These are phyloP conservation scores for Aspergillus costaricaensis DNA, from an alignment of 2,329 filamentous ascomycete species.

Conservation along the genomic window DNA sequence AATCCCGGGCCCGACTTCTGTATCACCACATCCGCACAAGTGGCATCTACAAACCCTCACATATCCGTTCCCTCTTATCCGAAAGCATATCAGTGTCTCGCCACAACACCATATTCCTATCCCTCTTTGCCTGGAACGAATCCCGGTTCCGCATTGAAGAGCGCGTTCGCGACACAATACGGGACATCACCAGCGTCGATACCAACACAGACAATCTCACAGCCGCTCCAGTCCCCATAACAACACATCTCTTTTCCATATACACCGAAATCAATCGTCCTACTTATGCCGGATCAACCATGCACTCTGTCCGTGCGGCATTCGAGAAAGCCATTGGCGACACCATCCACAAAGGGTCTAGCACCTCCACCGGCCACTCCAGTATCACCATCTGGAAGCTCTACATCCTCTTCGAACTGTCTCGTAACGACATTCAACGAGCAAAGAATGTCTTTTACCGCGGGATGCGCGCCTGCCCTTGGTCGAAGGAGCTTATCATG, in stretches of 20 bases:
- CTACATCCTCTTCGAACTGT: slow-evolving; percentile 54
- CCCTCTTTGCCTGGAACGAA: slow-evolving; percentile 73
- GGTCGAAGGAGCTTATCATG: slow-evolving; percentile 63
- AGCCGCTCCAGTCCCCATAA: slow-evolving; percentile 37
- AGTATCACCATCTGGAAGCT: slow-evolving; percentile 54
- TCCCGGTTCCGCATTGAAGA: slow-evolving; percentile 72
- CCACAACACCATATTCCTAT: slow-evolving; percentile 73
- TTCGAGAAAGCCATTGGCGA: slow-evolving; percentile 56
- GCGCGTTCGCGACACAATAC: slow-evolving; percentile 68
- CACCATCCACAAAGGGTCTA: slow-evolving; percentile 8
- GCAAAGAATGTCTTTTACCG: slow-evolving; percentile 58
- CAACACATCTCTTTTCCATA: slow-evolving; percentile 58
- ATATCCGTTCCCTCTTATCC: slow-evolving; percentile 64
- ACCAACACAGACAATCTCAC: slow-evolving; percentile 39
- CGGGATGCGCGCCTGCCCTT: slow-evolving; percentile 60
- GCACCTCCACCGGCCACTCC: slow-evolving; percentile 29
- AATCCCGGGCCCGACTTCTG: slow-evolving; percentile 67
- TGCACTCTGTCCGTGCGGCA: slow-evolving; percentile 56
- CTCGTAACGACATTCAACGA: slow-evolving; percentile 39
- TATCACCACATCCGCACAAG: slow-evolving; percentile 64
- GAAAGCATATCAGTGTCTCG: slow-evolving; percentile 68
- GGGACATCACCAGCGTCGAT: slow-evolving; percentile 35
- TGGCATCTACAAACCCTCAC: slow-evolving; percentile 67
- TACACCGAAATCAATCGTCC: slow-evolving; percentile 55
- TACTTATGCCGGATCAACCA: slow-evolving; percentile 47